Evolutionary conservation across 2,329 filamentous ascomycete species (phyloP).

Genomic region (Sclerotinia glacialis): DNA sequence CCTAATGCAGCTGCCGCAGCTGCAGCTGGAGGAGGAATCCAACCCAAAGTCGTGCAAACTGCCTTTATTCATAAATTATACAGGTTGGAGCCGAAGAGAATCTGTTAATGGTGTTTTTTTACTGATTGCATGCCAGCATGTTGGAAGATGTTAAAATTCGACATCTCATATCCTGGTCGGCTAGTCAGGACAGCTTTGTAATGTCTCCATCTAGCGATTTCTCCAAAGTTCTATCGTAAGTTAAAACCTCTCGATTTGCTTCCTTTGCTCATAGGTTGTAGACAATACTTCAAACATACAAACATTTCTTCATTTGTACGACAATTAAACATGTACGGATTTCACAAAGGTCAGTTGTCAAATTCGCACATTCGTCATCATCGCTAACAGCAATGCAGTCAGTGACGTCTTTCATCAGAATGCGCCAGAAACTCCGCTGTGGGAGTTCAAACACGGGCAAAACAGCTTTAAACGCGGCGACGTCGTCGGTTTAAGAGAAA

Average conservation of each 20-base stretch:
- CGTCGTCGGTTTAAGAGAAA: slow-evolving; percentile 84
- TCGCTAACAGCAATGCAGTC: slow-evolving; percentile 53
- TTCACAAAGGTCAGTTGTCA: slow-evolving; percentile 79
- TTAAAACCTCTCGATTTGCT: slow-evolving; percentile 36
- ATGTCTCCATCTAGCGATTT: slow-evolving; percentile 98
- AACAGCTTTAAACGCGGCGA: slow-evolving; percentile 97
- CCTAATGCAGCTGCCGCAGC: slow-evolving; percentile 45
- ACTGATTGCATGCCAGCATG: slow-evolving; percentile 63
- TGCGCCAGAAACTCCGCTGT: slow-evolving; percentile 86
- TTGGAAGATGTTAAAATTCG: slow-evolving; percentile 90
- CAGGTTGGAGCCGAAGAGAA: slow-evolving; percentile 61
- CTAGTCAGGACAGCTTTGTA: slow-evolving; percentile 91
- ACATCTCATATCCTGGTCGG: slow-evolving; percentile 95
- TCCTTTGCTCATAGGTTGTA: slow-evolving; percentile 42
- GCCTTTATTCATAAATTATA: slow-evolving; percentile 99
- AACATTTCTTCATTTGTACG: slow-evolving; percentile 98
- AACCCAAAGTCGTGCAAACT: slow-evolving; percentile 96
- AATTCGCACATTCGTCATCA: slow-evolving; percentile 28
- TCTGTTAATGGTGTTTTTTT: background rate
- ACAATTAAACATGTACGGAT: slow-evolving; percentile 98
- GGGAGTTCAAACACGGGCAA: slow-evolving; percentile 98
- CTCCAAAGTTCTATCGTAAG: slow-evolving; percentile 94
- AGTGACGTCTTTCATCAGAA: slow-evolving; percentile 98
- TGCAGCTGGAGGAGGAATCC: slow-evolving; percentile 74
- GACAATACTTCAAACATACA: slow-evolving; percentile 98